Base-by-base conservation (phyloP, 371 early-diverging fungal species). In the Syncephalastrum sp. region DNA sequence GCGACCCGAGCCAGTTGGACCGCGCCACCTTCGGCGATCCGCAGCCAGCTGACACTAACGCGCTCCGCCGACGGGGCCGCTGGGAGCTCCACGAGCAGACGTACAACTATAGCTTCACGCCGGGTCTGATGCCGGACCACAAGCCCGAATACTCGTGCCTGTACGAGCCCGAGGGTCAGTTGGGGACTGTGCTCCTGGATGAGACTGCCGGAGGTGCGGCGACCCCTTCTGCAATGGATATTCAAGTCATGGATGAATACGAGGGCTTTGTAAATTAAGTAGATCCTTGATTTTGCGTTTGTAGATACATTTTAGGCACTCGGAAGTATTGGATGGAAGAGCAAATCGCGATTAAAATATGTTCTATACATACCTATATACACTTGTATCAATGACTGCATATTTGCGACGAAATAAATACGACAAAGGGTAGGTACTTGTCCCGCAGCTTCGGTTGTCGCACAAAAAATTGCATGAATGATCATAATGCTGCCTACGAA, bases 71-170 rank as follows among this genome's bases (percentile, higher is more conserved):
- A 45, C 68, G 85, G 17, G 92, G 88, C 23, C 65, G 79, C 52
- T 97, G 98, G 98, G 81, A 87, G 42, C 61, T 97, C 60, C 96
- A 97, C 41, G 98, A 96, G 65, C 96, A 97, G 77, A 89, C 91
- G 1, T 91, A 93, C 65, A 92, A 91, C 64, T 92, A 93, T 67
- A 78, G 76, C 25, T 91, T 87, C 67, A 79, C 80, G 2, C 85
- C 85, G 12, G 74, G 83, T 43, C 50, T 72, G 24, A 72, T 81
- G 52, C 56, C 76, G 51, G 75, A 82, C 48, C 77, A 79, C 38
- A 74, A 81, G 42, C 90, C 90, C 1, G 92, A 91, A 67, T 78
- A 83, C 25, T 65, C 83, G n/a, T 89, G 88, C 62, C 65, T 91
- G 52, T 91, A 91, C 63, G 75, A 84, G 45, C 84, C 90, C 1